Base-by-base conservation (phyloP, 1,284 basidiomycete species). In the Gomphus bonarii region DNA sequence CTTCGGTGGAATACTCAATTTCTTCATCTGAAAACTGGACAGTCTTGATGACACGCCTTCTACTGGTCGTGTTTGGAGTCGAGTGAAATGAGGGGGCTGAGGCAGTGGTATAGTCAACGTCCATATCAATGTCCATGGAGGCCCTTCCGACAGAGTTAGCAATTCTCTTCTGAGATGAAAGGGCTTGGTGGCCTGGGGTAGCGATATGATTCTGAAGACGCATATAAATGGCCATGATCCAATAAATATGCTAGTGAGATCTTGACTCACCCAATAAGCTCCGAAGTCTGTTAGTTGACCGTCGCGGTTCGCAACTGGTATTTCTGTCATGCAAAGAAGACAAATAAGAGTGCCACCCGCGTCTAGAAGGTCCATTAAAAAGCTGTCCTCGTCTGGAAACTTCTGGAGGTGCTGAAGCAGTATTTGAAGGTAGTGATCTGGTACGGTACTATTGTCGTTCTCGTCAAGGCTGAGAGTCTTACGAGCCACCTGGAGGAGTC, bases 301-400 rank as follows among this genome's bases (percentile, higher is more conserved):
- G 10, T 52, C 38, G 38, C 16, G 3, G 48, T 50, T 40, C 43
- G 50, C 33, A 47, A 55, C 60, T 16, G 53, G 48, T 38, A 51
- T 30, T 52, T 59, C 51, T 18, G 28, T n/a, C 35, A 14, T 44
- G 50, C 50, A 55, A 47, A 44, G 11, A 35, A 50, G 46, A 40
- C 55, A 57, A 48, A 36, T 35, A 22, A 51, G n/a, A 35, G 35
- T 43, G 51, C 35, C 47, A 49, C 55, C 58, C 1, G 25, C 48
- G 14, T 58, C 55, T 6, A 49, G 43, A 12, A 57, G 40, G 44
- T 61, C 58, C 14, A 61, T 52, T 36, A 58, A 14, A 31, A 61
- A 61, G n/a, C 58, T 35, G 50, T 49, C 50, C 28, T 55, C 52
- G 18, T 55, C 12, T 5, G 60, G 58, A 28, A 59, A 48, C 22